Conservation (phyloP, 2,329 filamentous ascomycete genomes). For the Bipolaris gigantea region DNA sequence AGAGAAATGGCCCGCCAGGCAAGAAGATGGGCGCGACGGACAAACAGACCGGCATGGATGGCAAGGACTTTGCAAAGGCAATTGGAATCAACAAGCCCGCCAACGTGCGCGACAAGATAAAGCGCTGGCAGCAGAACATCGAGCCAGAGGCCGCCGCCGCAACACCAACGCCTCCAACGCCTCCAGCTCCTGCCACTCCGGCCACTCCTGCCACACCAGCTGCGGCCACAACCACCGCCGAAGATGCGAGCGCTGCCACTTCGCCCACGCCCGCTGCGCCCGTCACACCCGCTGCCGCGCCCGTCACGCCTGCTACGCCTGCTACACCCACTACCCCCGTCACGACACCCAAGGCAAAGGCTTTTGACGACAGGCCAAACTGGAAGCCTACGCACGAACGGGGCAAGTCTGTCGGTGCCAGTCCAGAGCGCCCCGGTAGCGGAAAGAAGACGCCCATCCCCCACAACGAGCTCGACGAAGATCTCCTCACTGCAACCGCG, state of each 20-base stretch:
- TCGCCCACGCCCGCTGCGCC: constrained; percentile 13
- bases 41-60: constrained; percentile 38
- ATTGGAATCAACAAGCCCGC: constrained; percentile 48
- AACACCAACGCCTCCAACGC: too few species aligned
- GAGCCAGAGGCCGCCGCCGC: constrained; percentile 57
- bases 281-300: not conserved
- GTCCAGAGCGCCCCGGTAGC: constrained; percentile 34
- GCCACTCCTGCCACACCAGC: too few species aligned
- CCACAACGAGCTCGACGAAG: constrained; percentile 48
- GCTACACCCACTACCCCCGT: constrained; percentile 19
- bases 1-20: constrained; percentile 36
- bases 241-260: constrained; percentile 15
- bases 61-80: constrained; percentile 45
- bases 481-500: constrained; percentile 58
- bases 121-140: constrained; percentile 80
- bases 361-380: constrained; percentile 32
- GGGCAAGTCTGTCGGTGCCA: constrained; percentile 28
- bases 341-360: constrained; percentile 31
- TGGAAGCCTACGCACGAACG: constrained; percentile 30
- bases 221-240: not conserved
- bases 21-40: constrained; percentile 31
- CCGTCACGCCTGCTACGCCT: constrained; percentile 6
- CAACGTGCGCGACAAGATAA: constrained; percentile 72
- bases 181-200: too few species aligned
- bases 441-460: constrained; percentile 35